A percentile compares a stretch with the other conserved stretches of the same genome.
These are phyloP conservation scores for Cucumis melo DNA, from an alignment of 306 rosid genomes.

Conservation along the genomic window DNA sequence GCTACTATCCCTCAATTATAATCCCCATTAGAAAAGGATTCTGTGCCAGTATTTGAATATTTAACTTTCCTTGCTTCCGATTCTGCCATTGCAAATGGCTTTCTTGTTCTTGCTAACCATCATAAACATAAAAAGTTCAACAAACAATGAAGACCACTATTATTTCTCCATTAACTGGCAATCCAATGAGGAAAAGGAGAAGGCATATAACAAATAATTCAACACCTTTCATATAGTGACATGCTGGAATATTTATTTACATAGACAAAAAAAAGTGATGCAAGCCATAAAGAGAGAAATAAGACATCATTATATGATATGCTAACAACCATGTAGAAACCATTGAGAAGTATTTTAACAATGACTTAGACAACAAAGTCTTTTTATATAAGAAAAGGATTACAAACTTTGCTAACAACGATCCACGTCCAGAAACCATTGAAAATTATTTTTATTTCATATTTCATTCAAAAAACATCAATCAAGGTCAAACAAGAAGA, in stretches of 20 bases:
- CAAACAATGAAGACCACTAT: constrained; percentile 1
- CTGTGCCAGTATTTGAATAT: constrained; percentile 79
- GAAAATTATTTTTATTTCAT: no score
- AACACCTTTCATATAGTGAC: neutral
- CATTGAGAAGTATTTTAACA: no score
- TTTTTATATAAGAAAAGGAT: no score
- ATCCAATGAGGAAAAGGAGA: neutral
- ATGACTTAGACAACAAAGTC: no score
- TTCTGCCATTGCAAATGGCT: constrained; percentile 68
- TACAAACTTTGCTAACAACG: no score
- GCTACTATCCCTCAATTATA: constrained; percentile 68
- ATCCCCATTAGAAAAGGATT: constrained; percentile 75
- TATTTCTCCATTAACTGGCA: neutral
- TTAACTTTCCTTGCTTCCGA: constrained; percentile 74
- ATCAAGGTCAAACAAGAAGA: no score
- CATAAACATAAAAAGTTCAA: constrained; percentile 19
- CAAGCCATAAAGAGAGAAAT: neutral
- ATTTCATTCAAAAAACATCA: no score
- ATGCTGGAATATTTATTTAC: neutral
- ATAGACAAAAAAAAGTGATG: neutral
- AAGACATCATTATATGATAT: neutral
- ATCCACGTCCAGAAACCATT: no score
- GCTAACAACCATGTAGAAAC: neutral
- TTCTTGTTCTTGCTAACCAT: constrained; percentile 83
- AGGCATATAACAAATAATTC: neutral